Conservation (phyloP, 2,329 filamentous ascomycete genomes). For the Verruconis gallopava region DNA sequence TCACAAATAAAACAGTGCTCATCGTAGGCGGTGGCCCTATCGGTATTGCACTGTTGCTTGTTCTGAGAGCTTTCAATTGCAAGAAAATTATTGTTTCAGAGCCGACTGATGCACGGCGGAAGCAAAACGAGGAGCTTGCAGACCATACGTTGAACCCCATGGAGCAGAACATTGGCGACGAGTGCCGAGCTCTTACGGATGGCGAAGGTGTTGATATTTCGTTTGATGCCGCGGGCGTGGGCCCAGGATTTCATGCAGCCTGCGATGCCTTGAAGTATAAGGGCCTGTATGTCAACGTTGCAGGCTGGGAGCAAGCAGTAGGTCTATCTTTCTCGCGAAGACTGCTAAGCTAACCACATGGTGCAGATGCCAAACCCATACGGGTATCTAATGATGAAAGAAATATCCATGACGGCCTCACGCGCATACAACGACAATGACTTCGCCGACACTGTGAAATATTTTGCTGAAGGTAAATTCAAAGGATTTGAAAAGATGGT, state of each 20-base stretch:
- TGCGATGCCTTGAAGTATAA: constrained; percentile 19
- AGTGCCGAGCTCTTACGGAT: constrained; percentile 17
- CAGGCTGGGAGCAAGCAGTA: constrained; percentile 21
- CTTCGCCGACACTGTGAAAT: constrained; percentile 22
- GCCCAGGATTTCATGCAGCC: constrained; percentile 19
- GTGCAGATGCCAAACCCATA: constrained; percentile 20
- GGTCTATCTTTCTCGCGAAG: constrained; percentile 8
- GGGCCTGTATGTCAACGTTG: constrained; percentile 23
- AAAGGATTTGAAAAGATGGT: constrained; percentile 21
- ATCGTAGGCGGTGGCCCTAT: constrained; percentile 20
- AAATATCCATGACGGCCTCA: constrained; percentile 19
- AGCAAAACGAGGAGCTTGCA: constrained; percentile 16
- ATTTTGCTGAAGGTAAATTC: constrained; percentile 21
- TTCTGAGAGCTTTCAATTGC: constrained; percentile 20
- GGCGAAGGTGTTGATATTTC: constrained; percentile 22
- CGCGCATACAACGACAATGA: constrained; percentile 21
- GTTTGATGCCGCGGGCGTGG: constrained; percentile 24
- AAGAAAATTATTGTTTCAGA: constrained; percentile 19
- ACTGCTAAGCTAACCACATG: constrained; percentile 3
- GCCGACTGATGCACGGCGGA: constrained; percentile 14
- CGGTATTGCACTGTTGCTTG: constrained; percentile 19
- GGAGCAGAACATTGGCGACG: constrained; percentile 18
- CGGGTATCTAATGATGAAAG: constrained; percentile 17
- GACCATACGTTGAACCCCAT: constrained; percentile 19
- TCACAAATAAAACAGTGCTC: constrained; percentile 13